phyloP scores from a whole-genome alignment of 2,329 filamentous ascomycete genomes.

The Nakataea oryzae region DNA sequence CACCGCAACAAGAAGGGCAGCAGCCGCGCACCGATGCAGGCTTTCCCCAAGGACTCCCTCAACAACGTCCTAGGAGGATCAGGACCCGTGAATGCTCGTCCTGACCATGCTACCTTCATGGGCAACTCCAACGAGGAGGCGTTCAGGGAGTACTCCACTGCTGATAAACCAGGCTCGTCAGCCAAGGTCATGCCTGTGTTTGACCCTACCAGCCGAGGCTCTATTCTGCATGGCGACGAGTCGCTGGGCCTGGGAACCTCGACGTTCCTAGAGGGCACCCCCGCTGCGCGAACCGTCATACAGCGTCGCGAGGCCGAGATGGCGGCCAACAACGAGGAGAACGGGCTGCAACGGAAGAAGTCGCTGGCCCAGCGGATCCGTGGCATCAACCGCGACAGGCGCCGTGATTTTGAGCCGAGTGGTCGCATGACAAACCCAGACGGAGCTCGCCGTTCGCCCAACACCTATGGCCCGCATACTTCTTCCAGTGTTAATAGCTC shows the following conservation, averaged over 20 bases:
- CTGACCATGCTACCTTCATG: constrained; percentile 83
- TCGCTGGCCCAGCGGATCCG: constrained; percentile 87
- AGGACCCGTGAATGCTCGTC: constrained; percentile 69
- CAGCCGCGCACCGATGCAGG: constrained; percentile 84
- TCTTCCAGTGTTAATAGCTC: constrained; percentile 19
- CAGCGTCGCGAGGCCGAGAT: constrained; percentile 64
- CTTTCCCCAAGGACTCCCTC: constrained; percentile 82
- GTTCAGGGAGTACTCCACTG: constrained; percentile 56
- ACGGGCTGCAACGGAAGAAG: constrained; percentile 78
- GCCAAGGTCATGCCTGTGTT: constrained; percentile 41
- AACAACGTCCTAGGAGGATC: constrained; percentile 88
- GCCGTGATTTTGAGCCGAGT: constrained; percentile 46
- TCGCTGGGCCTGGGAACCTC: constrained; percentile 79
- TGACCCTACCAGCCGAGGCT: constrained; percentile 56
- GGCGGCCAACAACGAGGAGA: constrained; percentile 40
- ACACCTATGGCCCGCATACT: constrained; percentile 18
- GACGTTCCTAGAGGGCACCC: constrained; percentile 90
- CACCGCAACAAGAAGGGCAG: constrained; percentile 82
- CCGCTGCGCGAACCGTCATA: constrained; percentile 71
- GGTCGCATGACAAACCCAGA: constrained; percentile 51
- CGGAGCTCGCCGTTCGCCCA: constrained; percentile 27
- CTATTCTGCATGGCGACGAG: constrained; percentile 75
- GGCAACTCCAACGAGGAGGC: constrained; percentile 73
- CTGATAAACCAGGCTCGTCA: constrained; percentile 20
- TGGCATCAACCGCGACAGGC: constrained; percentile 62